A percentile compares a stretch with the other conserved stretches of the same genome.
Conservation (phyloP, 177 flowering plant species). For the Vitis hybrid region DNA sequence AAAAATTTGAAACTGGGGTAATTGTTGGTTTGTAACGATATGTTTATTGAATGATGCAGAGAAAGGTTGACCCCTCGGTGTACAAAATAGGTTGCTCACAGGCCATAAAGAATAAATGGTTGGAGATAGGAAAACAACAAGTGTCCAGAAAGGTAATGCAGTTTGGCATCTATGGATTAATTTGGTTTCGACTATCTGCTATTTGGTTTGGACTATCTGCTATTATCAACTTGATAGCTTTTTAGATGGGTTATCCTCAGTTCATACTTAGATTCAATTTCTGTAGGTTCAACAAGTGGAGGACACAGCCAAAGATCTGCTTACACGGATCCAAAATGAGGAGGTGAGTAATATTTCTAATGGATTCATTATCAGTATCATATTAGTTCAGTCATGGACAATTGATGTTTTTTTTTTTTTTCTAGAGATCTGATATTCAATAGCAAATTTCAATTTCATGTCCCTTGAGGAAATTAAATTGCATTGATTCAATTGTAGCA, state of each 20-base stretch:
- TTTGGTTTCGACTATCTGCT: background rate
- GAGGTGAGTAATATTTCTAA: slow-evolving; percentile 39
- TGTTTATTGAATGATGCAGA: slow-evolving; percentile 49
- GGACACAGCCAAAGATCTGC: slow-evolving; percentile 67
- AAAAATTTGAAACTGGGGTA: no score
- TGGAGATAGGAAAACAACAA: slow-evolving; percentile 66
- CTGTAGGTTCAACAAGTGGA: slow-evolving; percentile 72
- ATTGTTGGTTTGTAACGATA: no score
- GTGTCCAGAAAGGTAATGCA: slow-evolving; percentile 72
- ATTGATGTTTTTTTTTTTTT: background rate
- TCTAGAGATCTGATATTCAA: background rate
- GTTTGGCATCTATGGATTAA: background rate
- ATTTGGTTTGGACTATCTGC: background rate
- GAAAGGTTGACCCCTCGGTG: slow-evolving; percentile 51
- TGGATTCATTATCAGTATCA: background rate
- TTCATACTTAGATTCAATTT: background rate
- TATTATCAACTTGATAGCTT: background rate
- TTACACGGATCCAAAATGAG: slow-evolving; percentile 53
- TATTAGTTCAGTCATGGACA: background rate
- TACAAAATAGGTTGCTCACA: slow-evolving; percentile 68
- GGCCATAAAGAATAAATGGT: slow-evolving; percentile 89
- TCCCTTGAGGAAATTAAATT: no score
- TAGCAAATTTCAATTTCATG: no score
- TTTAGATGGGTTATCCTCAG: background rate
- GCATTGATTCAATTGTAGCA: no score